Evolutionary conservation across 148 eudicot genomes (phyloP).

Genomic region (Linanthus parryae): DNA sequence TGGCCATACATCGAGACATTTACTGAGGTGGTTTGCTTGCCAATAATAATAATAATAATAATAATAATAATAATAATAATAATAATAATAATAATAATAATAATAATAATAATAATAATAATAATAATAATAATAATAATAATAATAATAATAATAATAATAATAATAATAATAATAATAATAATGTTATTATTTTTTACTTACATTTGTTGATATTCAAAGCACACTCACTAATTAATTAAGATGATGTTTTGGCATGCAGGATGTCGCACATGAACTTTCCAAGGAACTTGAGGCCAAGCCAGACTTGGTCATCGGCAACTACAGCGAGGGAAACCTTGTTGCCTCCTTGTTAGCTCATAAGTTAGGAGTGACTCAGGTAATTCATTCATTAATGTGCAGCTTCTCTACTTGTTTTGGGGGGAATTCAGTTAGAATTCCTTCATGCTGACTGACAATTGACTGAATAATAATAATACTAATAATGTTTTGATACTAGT

Average conservation of each 20-base stretch:
- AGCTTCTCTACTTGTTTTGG: not conserved
- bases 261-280: conserved; percentile 92
- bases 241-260: too few species aligned
- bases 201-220: not conserved
- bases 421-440: not conserved
- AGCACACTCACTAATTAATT: too few species aligned
- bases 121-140: too few species aligned
- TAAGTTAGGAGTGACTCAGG: conserved; percentile 93
- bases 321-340: conserved; percentile 97
- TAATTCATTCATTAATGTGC: conserved; percentile 2
- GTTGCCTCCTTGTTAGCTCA: conserved; percentile 94
- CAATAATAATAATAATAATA: too few species aligned
- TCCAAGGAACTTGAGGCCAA: conserved; percentile 72
- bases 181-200: too few species aligned
- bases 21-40: conserved; percentile 61
- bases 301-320: conserved; percentile 91
- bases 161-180: too few species aligned
- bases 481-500: conserved; percentile 21
- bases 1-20: conserved; percentile 98
- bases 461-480: not conserved
- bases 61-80: too few species aligned
- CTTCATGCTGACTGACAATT: not conserved
- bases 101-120: too few species aligned
- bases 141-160: too few species aligned
- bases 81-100: too few species aligned